A percentile compares a stretch with the other conserved stretches of the same genome.
Evolutionary conservation across 768 basidiomycete genomes (phyloP).

Genomic region (Phaffia tasmanica): DNA sequence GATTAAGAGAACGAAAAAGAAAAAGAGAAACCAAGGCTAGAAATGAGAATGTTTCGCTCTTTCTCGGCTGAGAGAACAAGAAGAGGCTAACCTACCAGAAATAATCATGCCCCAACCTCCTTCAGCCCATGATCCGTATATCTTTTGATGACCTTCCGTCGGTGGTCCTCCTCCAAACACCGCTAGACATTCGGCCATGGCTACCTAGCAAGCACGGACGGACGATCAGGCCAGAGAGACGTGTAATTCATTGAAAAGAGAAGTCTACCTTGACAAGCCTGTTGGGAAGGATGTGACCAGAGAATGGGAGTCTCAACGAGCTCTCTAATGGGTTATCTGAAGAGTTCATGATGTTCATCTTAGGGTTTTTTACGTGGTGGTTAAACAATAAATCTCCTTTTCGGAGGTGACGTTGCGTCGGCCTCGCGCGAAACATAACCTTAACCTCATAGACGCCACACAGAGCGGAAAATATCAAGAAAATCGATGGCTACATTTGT

Average conservation of each 20-base stretch:
- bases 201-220: constrained; percentile 47
- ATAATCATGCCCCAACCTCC: constrained; percentile 78
- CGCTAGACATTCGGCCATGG: constrained; percentile 78
- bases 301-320: background rate
- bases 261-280: constrained; percentile 44
- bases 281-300: constrained; percentile 37
- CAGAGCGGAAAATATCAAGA: too few relatives aligned
- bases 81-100: constrained; percentile 47
- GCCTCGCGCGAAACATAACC: too few relatives aligned
- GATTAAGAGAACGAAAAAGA: constrained; percentile 40
- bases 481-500: too few relatives aligned
- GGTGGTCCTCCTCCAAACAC: constrained; percentile 58
- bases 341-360: too few relatives aligned
- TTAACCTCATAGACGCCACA: too few relatives aligned
- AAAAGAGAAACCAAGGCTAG: constrained; percentile 47
- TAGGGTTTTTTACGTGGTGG: too few relatives aligned
- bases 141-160: constrained; percentile 49
- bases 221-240: background rate
- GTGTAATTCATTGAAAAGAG: background rate
- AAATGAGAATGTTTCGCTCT: constrained; percentile 44
- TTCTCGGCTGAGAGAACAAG: constrained; percentile 49
- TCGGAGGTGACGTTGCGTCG: too few relatives aligned
- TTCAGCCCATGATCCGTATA: constrained; percentile 66
- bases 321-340: too few relatives aligned
- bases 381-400: too few relatives aligned